These are phyloP conservation scores for Fragaria ananassa DNA, from an alignment of 306 rosid genomes.

Conservation along the genomic window DNA sequence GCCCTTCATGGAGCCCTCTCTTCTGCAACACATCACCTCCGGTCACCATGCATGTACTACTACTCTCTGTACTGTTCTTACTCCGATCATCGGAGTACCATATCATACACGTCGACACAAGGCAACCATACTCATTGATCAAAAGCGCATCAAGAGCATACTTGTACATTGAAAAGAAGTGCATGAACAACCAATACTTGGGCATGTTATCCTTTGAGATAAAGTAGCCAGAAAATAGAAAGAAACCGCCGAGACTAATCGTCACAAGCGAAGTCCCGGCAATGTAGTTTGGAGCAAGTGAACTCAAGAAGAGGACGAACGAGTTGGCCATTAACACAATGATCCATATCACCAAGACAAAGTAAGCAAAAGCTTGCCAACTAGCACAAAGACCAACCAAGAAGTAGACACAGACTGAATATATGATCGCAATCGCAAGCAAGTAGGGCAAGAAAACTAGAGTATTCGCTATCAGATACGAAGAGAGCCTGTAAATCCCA, in stretches of 20 bases:
- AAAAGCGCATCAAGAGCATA: constrained; percentile 87
- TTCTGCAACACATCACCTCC: constrained; percentile 65
- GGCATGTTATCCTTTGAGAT: constrained; percentile 61
- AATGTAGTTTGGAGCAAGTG: constrained; percentile 85
- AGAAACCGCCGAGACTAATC: constrained; percentile 67
- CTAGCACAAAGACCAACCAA: constrained; percentile 80
- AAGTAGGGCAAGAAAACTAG: constrained; percentile 88
- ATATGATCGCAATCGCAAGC: constrained; percentile 60
- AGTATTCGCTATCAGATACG: constrained; percentile 85
- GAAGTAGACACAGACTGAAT: constrained; percentile 78
- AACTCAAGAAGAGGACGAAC: constrained; percentile 72
- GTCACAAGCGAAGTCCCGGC: constrained; percentile 84
- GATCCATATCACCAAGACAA: constrained; percentile 75
- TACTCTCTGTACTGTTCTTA: constrained; percentile 14
- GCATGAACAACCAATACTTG: constrained; percentile 83
- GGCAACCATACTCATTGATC: constrained; percentile 77
- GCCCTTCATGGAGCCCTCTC: constrained; percentile 56
- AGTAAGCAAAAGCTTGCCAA: constrained; percentile 75
- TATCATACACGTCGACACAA: constrained; percentile 58
- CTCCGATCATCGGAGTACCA: constrained; percentile 51
- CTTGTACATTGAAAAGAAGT: constrained; percentile 80
- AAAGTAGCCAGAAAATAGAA: constrained; percentile 84
- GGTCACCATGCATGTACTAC: constrained; percentile 58
- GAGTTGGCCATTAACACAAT: constrained; percentile 83
- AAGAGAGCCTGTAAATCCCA: constrained; percentile 80